phyloP scores from a whole-genome alignment of 2,329 filamentous ascomycete genomes.

The Drechslerella dactyloides region DNA sequence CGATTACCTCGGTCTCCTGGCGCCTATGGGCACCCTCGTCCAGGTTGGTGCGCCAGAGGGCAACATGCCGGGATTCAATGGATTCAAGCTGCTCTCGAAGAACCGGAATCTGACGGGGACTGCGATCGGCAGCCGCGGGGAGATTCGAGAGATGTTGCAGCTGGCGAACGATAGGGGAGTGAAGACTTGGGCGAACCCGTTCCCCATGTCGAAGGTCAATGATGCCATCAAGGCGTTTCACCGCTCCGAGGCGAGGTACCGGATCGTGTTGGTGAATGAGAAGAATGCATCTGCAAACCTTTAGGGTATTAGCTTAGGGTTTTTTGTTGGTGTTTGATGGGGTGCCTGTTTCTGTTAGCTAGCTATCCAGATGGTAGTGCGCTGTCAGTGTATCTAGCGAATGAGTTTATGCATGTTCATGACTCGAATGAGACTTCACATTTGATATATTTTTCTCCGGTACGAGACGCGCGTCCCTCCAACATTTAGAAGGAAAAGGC shows the following conservation, averaged over 20 bases:
- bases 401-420: too few species aligned
- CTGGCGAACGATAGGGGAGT: constrained; percentile 67
- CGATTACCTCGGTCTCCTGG: constrained; percentile 68
- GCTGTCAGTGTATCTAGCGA: too few species aligned
- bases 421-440: too few species aligned
- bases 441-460: too few species aligned
- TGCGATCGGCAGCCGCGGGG: constrained; percentile 63
- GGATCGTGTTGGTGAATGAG: constrained; percentile 63
- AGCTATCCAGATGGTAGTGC: too few species aligned
- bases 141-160: constrained; percentile 69
- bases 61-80: constrained; percentile 64
- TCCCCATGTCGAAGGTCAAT: constrained; percentile 63
- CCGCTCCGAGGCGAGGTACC: constrained; percentile 58
- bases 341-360: too few species aligned
- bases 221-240: constrained; percentile 54
- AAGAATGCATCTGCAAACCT: constrained; percentile 34
- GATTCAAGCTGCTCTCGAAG: constrained; percentile 67
- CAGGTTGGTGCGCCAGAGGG: constrained; percentile 72
- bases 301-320: background rate
- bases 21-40: constrained; percentile 67
- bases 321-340: background rate
- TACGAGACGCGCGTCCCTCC: too few species aligned
- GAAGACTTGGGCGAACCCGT: constrained; percentile 68
- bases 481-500: too few species aligned
- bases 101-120: constrained; percentile 63